Base-by-base conservation (phyloP, 2,329 filamentous ascomycete genomes). In the Ophiostoma tasmaniense region DNA sequence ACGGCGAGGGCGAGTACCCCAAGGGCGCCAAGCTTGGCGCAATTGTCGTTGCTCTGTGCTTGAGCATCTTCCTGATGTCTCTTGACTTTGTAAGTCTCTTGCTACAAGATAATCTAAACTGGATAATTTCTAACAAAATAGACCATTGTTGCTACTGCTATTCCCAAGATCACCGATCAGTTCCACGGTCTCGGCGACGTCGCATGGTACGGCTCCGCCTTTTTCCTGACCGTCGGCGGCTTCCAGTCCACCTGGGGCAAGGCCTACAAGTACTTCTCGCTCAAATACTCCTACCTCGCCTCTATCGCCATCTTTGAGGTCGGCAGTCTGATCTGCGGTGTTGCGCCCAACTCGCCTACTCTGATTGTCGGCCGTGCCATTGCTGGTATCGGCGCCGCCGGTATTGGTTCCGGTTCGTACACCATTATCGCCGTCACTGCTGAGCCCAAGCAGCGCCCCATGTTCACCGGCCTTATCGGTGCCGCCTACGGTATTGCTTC, bases 191-290 rank as follows among this genome's bases (percentile, higher is more conserved):
- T 86, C 22, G 79, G 80, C 45, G 82, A 86, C 71, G 81, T 85
- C 14, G 82, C 83, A 28, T 89, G 86, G 86, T 88, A 88, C 72
- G 85, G 84, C 1, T 80, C 83, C 20, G 83, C 83, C 59, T 86
- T 82, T 72, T 84, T 85, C 75, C 77, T 84, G 72, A 82, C 81
- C 1, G 74, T 81, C 37, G 82, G 79, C 11, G 77, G 77, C 69
- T 78, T 81, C 73, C 81, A 82, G 73, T 79, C 80, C 61, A 77
- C 78, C 20, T 82, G 79, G 78, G 81, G 81, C 67, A 84, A 84
- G 67, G 77, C 77, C 3, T 82, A 81, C 76, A 82, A 80, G 71
- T 85, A 83, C 75, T 87, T 86, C 72, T 77, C 81, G 14, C 79
- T 86, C 70, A 82, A 81, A 73, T 80, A 77, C 66, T 80, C 79